phyloP scores from a whole-genome alignment of 345 rosid genomes.

The Euphorbia pulcherrima region DNA sequence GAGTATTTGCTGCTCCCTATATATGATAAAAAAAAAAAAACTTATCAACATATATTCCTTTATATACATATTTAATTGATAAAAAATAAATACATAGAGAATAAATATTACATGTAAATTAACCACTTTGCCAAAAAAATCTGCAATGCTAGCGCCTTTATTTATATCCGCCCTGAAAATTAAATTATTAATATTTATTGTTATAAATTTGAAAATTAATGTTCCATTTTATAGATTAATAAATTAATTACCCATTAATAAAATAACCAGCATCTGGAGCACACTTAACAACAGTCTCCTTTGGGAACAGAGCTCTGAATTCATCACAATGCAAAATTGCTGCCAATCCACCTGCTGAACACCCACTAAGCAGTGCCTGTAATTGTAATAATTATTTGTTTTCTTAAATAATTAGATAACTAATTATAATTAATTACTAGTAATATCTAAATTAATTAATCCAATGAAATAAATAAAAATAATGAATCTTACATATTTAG shows the following conservation, averaged over 20 bases:
- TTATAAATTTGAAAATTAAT: no score
- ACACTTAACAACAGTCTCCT: slow-evolving; percentile 75
- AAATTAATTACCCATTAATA: slow-evolving; percentile 53
- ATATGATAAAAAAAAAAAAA: no score
- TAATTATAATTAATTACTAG: no score
- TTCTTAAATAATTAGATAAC: background rate
- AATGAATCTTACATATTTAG: slow-evolving; percentile 68
- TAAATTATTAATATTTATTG: background rate
- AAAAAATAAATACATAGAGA: no score
- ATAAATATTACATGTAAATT: slow-evolving; percentile 58
- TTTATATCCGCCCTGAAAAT: slow-evolving; percentile 64
- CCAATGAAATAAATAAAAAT: no score
- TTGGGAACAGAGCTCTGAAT: slow-evolving; percentile 62
- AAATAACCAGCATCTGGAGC: slow-evolving; percentile 93
- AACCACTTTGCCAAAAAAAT: slow-evolving; percentile 61
- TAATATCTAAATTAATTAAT: no score
- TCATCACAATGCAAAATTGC: slow-evolving; percentile 84
- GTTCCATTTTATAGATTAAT: no score
- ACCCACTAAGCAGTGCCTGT: slow-evolving; percentile 86
- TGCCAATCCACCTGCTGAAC: slow-evolving; percentile 95
- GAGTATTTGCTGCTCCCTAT: slow-evolving; percentile 79
- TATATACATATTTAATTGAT: no score
- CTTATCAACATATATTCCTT: no score
- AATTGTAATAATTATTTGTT: background rate
- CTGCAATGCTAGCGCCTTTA: slow-evolving; percentile 49